These are phyloP conservation scores for Populus hybrid DNA, from an alignment of 441 rosid genomes.

Conservation along the genomic window DNA sequence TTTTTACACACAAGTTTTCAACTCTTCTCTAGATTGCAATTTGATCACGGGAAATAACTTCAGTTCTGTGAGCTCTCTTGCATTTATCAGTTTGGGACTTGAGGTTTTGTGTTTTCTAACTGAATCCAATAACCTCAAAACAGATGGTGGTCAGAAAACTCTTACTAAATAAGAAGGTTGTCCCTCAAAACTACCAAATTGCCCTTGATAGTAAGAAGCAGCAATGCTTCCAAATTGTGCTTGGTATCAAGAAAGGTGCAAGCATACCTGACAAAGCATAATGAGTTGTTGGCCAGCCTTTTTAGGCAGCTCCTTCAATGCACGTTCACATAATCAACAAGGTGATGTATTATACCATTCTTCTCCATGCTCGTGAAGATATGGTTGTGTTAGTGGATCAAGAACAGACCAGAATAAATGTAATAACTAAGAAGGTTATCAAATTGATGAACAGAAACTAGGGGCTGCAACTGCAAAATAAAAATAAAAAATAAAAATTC, in stretches of 20 bases:
- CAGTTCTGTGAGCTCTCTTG: background rate
- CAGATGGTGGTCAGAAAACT: background rate
- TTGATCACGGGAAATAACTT: background rate
- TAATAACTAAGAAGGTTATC: constrained; percentile 81
- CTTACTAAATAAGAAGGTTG: background rate
- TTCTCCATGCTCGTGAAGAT: constrained; percentile 85
- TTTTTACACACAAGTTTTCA: background rate
- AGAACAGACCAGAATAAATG: constrained; percentile 80
- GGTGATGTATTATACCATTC: constrained; percentile 88
- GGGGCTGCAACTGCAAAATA: constrained; percentile 64
- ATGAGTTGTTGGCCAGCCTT: constrained; percentile 70
- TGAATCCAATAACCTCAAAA: background rate
- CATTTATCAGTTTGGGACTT: background rate
- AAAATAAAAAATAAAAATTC: constrained; percentile 8
- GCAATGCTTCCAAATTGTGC: background rate
- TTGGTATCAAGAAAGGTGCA: background rate
- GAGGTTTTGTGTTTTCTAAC: background rate
- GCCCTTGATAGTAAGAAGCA: background rate
- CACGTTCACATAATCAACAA: constrained; percentile 68
- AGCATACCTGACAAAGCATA: constrained; percentile 78
- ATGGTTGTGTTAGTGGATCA: constrained; percentile 75
- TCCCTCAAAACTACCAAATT: background rate
- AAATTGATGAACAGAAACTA: constrained; percentile 80
- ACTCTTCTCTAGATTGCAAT: background rate
- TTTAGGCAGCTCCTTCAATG: constrained; percentile 67